Percentiles rank a stretch among this genome's conserved stretches.
Evolutionary conservation across 1,284 basidiomycete species (phyloP).

Genomic region (Bjerkandera adusta): DNA sequence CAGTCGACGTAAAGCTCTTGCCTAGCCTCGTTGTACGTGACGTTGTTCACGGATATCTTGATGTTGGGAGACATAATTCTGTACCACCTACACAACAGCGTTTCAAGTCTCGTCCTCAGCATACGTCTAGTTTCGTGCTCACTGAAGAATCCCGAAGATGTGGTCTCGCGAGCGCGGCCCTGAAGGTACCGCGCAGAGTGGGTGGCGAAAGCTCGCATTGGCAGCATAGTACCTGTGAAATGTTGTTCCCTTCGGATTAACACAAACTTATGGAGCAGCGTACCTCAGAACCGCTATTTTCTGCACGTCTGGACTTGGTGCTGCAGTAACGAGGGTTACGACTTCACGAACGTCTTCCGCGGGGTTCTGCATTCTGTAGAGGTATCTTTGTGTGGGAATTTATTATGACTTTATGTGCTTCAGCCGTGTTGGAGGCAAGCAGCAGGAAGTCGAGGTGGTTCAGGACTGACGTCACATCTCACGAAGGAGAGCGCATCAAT

Average conservation of each 20-base stretch:
- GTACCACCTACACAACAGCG: slow-evolving; percentile 47
- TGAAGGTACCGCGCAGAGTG: slow-evolving; percentile 44
- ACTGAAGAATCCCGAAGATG: slow-evolving; percentile 56
- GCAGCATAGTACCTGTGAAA: slow-evolving; percentile 41
- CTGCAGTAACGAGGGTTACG: slow-evolving; percentile 40
- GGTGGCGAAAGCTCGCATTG: slow-evolving; percentile 54
- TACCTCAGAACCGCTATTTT: slow-evolving; percentile 40
- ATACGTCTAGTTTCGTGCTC: slow-evolving; percentile 6
- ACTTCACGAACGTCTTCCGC: slow-evolving; percentile 45
- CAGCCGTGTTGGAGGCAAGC: too few relatives aligned
- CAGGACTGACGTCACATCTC: too few relatives aligned
- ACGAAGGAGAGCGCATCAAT: too few relatives aligned
- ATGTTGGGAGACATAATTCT: slow-evolving; percentile 52
- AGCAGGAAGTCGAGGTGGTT: too few relatives aligned
- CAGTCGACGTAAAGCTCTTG: slow-evolving; percentile 44
- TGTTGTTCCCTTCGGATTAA: not conserved
- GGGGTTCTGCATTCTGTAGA: slow-evolving; percentile 51
- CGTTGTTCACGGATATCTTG: slow-evolving; percentile 38
- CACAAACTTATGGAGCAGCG: slow-evolving; percentile 1
- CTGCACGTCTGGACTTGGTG: slow-evolving; percentile 49
- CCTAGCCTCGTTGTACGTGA: slow-evolving; percentile 43
- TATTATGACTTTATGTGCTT: not conserved
- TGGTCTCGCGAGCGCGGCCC: slow-evolving; percentile 45
- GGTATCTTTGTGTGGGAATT: too few relatives aligned
- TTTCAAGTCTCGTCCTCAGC: not conserved